Conservation (phyloP, 2,329 filamentous ascomycete genomes). For the Aureobasidium zeae region DNA sequence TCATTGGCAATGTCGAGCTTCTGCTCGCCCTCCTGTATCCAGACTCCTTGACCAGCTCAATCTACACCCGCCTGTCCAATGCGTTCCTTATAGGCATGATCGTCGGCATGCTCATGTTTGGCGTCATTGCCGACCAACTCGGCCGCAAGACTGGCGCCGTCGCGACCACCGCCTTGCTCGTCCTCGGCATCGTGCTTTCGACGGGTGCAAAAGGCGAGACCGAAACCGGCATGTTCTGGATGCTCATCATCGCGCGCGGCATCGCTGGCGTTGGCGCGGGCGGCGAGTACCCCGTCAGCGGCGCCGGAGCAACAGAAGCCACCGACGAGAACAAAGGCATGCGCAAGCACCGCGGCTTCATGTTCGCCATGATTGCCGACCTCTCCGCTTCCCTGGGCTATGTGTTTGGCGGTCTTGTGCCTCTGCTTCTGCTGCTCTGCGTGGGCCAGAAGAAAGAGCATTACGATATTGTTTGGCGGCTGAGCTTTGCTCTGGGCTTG, state of each 20-base stretch:
- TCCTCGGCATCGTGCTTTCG: slow-evolving; percentile 27
- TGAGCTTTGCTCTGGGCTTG: slow-evolving; percentile 66
- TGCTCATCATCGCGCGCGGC: slow-evolving; percentile 37
- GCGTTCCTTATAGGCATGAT: slow-evolving; percentile 30
- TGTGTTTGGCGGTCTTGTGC: slow-evolving; percentile 36
- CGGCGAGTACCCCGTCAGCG: slow-evolving; percentile 45
- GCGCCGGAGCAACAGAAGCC: slow-evolving; percentile 43
- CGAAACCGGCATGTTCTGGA: slow-evolving; percentile 32
- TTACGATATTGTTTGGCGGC: slow-evolving; percentile 58
- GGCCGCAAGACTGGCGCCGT: slow-evolving; percentile 29
- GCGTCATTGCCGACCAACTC: slow-evolving; percentile 27
- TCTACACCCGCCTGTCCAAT: slow-evolving; percentile 28
- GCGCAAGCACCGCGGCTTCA: slow-evolving; percentile 44
- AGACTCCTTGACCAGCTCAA: slow-evolving; percentile 23
- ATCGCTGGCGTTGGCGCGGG: slow-evolving; percentile 38
- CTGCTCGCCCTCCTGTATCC: slow-evolving; percentile 28
- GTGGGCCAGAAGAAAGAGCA: slow-evolving; percentile 37
- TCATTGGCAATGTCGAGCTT: slow-evolving; percentile 29
- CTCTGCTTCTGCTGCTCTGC: slow-evolving; percentile 44
- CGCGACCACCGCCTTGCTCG: slow-evolving; percentile 27
- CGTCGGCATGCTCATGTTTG: slow-evolving; percentile 29
- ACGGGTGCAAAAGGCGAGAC: slow-evolving; percentile 23
- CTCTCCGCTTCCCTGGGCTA: slow-evolving; percentile 44
- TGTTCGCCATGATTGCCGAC: slow-evolving; percentile 48
- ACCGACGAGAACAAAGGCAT: slow-evolving; percentile 40